phyloP scores from a whole-genome alignment of 192 early-diverging fungal species.

The Fimicolochytrium jonesii region DNA sequence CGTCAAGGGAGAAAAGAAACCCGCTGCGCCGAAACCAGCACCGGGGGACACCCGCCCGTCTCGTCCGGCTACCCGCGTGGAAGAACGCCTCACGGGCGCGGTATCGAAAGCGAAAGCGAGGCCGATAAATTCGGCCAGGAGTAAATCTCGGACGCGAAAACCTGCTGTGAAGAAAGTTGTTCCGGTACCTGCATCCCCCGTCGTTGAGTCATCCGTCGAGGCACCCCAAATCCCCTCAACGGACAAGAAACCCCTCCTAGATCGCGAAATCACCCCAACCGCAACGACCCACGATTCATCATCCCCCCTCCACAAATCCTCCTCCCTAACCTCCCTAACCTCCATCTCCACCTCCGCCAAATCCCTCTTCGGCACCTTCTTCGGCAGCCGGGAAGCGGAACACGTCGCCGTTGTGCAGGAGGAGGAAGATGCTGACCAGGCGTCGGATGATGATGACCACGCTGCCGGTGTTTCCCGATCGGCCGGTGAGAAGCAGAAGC shows the following conservation, averaged over 20 bases:
- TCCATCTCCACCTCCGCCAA: background rate
- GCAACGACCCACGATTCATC: background rate
- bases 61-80: constrained; percentile 9
- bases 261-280: background rate
- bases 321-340: background rate
- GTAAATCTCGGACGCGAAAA: constrained; percentile 1
- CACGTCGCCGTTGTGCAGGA: too few species aligned
- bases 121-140: background rate
- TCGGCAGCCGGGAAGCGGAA: background rate
- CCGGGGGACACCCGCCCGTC: too few species aligned
- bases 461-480: background rate
- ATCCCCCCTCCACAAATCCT: background rate
- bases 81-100: constrained; percentile 12
- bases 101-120: constrained; percentile 1
- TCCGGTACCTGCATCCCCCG: background rate
- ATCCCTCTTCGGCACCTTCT: constrained; percentile 9
- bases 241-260: background rate
- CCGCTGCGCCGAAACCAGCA: too few species aligned
- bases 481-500: background rate
- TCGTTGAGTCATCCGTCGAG: background rate
- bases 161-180: background rate
- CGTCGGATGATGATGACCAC: background rate
- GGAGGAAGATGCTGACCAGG: background rate
- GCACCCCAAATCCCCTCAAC: background rate
- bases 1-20: constrained; percentile 7